These are phyloP conservation scores for Taphrina communis DNA, from an alignment of 1,139 yeast species.

Conservation along the genomic window DNA sequence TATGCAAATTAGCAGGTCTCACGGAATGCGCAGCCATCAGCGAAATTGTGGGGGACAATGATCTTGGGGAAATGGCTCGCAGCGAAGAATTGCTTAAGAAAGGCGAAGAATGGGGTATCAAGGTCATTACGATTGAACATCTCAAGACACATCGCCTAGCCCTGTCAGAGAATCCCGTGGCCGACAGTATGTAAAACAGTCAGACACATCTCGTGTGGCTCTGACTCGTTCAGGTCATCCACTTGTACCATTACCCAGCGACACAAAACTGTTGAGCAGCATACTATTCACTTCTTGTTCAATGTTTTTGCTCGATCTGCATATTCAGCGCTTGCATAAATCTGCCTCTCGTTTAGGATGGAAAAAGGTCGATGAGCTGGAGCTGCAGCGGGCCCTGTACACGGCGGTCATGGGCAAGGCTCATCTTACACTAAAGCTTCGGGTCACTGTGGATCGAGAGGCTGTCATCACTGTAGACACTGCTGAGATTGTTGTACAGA, in stretches of 20 bases:
- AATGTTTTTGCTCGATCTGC: constrained; percentile 28
- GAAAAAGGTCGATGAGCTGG: constrained; percentile 18
- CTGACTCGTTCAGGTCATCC: constrained; percentile 9
- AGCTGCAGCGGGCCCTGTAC: constrained; percentile 18
- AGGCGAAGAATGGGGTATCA: constrained; percentile 66
- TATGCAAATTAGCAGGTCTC: constrained; percentile 76
- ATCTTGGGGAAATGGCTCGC: constrained; percentile 92
- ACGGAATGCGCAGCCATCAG: constrained; percentile 91
- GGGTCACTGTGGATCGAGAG: constrained; percentile 9
- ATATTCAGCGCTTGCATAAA: constrained; percentile 16
- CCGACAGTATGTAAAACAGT: constrained; percentile 18
- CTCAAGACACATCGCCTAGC: constrained; percentile 59
- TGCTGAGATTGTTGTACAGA: constrained; percentile 9
- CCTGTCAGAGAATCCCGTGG: neutral
- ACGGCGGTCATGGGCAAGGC: constrained; percentile 19
- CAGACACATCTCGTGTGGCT: neutral
- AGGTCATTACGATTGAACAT: constrained; percentile 80
- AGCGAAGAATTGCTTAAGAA: constrained; percentile 81
- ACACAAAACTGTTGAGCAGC: constrained; percentile 23
- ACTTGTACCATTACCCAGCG: constrained; percentile 12
- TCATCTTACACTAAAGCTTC: constrained; percentile 26
- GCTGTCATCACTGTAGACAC: constrained; percentile 14
- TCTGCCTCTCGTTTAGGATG: constrained; percentile 24
- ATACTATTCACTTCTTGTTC: constrained; percentile 33
- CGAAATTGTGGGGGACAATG: constrained; percentile 90